phyloP scores from a whole-genome alignment of 2,329 filamentous ascomycete species.

The Seiridium cupressi region DNA sequence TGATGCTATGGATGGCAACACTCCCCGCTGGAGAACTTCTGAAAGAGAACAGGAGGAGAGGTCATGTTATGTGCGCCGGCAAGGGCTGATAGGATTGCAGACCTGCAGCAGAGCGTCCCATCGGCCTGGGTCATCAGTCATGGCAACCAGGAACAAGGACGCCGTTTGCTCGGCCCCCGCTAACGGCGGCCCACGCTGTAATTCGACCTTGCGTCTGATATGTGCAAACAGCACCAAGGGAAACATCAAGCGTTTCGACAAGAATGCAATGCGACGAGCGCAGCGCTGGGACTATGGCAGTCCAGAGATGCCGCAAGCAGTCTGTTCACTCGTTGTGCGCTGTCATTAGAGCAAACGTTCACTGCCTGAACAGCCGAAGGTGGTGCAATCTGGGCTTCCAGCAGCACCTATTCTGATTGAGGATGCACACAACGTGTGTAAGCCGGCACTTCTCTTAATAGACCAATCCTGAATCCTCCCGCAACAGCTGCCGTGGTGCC shows the following conservation, averaged over 20 bases:
- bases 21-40: too few relatives aligned
- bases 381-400: too few relatives aligned
- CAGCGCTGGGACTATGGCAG: background rate
- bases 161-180: background rate
- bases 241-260: background rate
- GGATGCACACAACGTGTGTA: too few relatives aligned
- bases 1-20: too few relatives aligned
- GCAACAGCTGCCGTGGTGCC: too few relatives aligned
- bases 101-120: background rate
- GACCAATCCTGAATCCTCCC: too few relatives aligned
- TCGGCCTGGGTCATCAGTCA: background rate
- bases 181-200: background rate
- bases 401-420: too few relatives aligned
- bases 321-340: background rate
- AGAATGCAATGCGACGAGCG: background rate
- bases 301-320: background rate
- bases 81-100: background rate
- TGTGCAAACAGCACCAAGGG: background rate
- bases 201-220: background rate
- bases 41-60: too few relatives aligned
- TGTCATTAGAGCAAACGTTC: background rate
- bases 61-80: too few relatives aligned
- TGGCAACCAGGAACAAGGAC: background rate
- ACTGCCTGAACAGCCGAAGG: too few relatives aligned
- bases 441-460: too few relatives aligned